Evolutionary conservation across 2,329 filamentous ascomycete genomes (phyloP), one percentile per base, ranked within the genome.

Genomic region (Diaporthe batatas): DNA sequence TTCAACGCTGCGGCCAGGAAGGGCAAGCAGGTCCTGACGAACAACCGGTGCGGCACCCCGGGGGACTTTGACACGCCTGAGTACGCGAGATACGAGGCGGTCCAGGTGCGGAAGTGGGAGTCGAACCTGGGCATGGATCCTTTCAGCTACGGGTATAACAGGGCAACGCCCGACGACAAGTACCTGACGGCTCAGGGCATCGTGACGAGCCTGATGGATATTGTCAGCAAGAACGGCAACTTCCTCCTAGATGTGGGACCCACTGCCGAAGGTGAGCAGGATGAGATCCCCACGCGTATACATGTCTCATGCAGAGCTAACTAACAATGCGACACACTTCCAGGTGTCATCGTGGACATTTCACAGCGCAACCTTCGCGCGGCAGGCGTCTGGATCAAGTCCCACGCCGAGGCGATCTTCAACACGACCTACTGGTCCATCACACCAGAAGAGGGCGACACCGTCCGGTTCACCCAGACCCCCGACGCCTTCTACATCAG

Each of bases 381-480:
- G 53, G 89, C 88, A 0, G 89, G 89, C 0, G 75, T 67, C 1
- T 91, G 88, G 89, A 89, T 91, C 70, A 83, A 83, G 39, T 76
- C 75, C 0, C 88, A 91, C 76, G 84, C 72, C 2, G 88, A 90
- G 77, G 87, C 87, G 2, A 84, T 91, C 25, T 90, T 86, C 77
- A 86, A 88, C 71, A 90, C 89, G 6, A 88, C 84, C 1, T 89
- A 88, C 76, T 89, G 86, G 86, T 84, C 85, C 75, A 78, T 87
- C 23, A 73, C 71, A 2, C 82, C 86, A 0, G 80, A 83, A 21
- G 85, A 86, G 62, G 83, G 83, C 0, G 80, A 79, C 0, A 79
- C 84, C 8, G 77, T 89, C 0, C 79, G 88, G 6, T 90, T 89
- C 75, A 89, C 88, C 4, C 84, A 85, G 75, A 89, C 83, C 0